Conservation (phyloP, 208 protist species). For the Leishmania arabica region DNA sequence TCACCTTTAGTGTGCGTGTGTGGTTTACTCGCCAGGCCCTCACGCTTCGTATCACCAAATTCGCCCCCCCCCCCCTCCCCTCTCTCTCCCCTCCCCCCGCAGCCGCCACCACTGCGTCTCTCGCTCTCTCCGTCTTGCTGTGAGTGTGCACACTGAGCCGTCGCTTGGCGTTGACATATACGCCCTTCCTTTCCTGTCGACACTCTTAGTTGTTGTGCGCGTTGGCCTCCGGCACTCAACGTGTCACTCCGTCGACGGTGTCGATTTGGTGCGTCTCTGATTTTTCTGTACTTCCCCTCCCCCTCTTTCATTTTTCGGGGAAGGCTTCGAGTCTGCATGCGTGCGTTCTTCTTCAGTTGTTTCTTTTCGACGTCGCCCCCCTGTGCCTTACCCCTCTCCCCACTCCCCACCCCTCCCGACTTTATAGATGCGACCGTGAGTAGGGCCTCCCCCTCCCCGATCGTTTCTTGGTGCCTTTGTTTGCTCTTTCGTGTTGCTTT, state of each 20-base stretch:
- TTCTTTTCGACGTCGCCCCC: background rate
- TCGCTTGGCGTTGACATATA: background rate
- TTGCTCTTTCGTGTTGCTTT: background rate
- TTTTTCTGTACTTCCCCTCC: background rate
- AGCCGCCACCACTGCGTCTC: background rate
- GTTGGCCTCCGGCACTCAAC: too few relatives aligned
- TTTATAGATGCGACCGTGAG: background rate
- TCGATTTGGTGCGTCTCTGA: background rate
- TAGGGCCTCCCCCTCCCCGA: background rate
- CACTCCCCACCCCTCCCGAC: background rate
- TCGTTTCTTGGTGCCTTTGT: background rate
- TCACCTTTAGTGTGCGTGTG: conserved; percentile 1
- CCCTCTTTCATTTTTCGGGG: background rate
- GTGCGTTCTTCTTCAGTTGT: background rate
- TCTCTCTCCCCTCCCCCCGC: too few relatives aligned
- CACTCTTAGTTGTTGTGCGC: too few relatives aligned
- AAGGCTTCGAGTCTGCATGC: background rate
- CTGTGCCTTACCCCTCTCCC: background rate
- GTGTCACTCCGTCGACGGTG: too few relatives aligned
- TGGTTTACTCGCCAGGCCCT: background rate
- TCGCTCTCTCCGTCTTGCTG: background rate
- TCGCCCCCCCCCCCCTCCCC: background rate
- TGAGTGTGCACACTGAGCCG: background rate
- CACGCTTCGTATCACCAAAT: background rate
- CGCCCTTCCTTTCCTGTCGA: too few relatives aligned